Evolutionary conservation across 148 eudicot species (phyloP), one percentile per base, ranked within the genome.

Genomic region (Rhododendron williamsianum): DNA sequence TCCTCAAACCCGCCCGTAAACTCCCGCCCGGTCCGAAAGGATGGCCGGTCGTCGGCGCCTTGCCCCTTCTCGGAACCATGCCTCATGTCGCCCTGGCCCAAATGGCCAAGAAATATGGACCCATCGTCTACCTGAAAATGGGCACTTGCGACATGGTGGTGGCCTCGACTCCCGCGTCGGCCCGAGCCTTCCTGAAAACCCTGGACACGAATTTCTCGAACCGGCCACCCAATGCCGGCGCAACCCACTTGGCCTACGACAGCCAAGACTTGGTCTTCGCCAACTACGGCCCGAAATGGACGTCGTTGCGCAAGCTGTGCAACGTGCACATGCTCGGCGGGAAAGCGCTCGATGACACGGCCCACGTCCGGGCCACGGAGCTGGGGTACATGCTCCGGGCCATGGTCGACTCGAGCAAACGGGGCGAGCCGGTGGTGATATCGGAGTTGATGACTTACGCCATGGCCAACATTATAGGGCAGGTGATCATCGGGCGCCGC

Each of bases 101-200:
- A 1, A 35, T 91, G 89, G 90, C 92, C 4, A 51, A 72, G 30
- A 87, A 81, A 27, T 89, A 87, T 36, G 92, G 92, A 23, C 88
- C 85, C 6, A 35, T 89, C 0, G 84, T 90, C 78, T 52, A 86
- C 86, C 87, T 91, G 2, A 65, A 65, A 65, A 65, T 89, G 43
- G 91, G 91, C 46, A 71, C 81, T 4, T 10, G 78, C 65, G 83
- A 58, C 21, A 82, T 91, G 85, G 86, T 81, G 13, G 90, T 88
- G 9, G 93, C 87, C 0, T 86, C 90, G 0, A 81, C 86, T 16
- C 89, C 91, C 4, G 89, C 85, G 0, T 67, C 84, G 0, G 90
- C 91, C 21, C 58, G 36, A 35, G 81, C 85, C 13, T 88, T 89
- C 51, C 54, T 91, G 15, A 88, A 88, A 78, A 85, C 86, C 49